Base-by-base conservation (phyloP, 2,329 filamentous ascomycete genomes). In the Pleoardoris graminearum region DNA sequence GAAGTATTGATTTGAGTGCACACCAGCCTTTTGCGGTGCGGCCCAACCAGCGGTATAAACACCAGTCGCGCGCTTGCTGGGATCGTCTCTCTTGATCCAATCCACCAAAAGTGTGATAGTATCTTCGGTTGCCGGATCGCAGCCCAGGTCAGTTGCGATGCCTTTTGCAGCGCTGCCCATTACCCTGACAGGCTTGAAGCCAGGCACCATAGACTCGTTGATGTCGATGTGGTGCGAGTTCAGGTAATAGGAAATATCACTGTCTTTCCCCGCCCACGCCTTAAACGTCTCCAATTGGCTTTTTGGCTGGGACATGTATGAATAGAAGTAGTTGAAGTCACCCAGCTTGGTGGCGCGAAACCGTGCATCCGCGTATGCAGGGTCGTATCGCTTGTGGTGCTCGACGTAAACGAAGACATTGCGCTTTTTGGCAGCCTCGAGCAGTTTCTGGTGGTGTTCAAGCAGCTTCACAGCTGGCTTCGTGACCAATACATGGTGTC, bases 301-400 rank as follows among this genome's bases (percentile, higher is more conserved):
- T 78, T 72, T 72, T 17, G 69, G 69, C 80, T 96, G 91, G 44
- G 86, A 90, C 91, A 96, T 96, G 83, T 97, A 97, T 65, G 85
- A 88, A 82, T 96, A 97, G 74, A 96, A 97, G 81, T 97, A 97
- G 80, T 96, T 96, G 85, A 97, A 97, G 76, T 96, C 91, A 59
- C 92, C 92, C 7, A 97, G 80, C 48, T 80, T 85, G 68, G 84
- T 78, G 12, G 90, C 90, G 63, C 88, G 86, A 77, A 87, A 87
- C 44, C 87, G 84, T 12, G 93, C 93, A 73, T 97, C 92, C 12
- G 90, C 85, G 78, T 97, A 97, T 19, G 91, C 91, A 1, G 92
- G 92, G 73, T 97, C 92, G 77, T 87, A 97, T 52, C 93, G 90
- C 80, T 97, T 97, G 83, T 97, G 92, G 78, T 97, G 92, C 81